Percentiles rank a stretch among this genome's conserved stretches.
phyloP scores from a whole-genome alignment of 495 filamentous ascomycete genomes.

The Platismatia glauca region DNA sequence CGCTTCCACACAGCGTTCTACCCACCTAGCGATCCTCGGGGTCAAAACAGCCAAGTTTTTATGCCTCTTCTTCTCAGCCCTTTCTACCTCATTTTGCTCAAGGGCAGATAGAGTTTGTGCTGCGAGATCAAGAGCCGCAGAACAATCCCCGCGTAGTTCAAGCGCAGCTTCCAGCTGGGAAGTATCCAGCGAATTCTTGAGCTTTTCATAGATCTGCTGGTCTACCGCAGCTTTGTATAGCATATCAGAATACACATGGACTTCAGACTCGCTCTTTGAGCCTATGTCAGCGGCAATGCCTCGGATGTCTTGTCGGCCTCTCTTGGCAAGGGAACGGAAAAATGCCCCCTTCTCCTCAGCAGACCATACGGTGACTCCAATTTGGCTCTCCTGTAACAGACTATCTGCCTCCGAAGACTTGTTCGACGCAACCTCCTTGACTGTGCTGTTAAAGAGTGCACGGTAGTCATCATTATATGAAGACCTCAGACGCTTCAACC shows the following conservation, averaged over 20 bases:
- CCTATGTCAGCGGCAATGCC: constrained; percentile 55
- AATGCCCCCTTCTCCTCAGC: constrained; percentile 57
- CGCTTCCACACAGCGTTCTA: constrained; percentile 29
- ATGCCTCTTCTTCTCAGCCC: constrained; percentile 45
- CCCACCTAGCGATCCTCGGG: constrained; percentile 31
- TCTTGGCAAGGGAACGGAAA: constrained; percentile 52
- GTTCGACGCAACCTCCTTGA: constrained; percentile 33
- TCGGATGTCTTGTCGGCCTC: constrained; percentile 50
- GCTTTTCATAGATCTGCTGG: constrained; percentile 26
- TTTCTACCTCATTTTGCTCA: constrained; percentile 49
- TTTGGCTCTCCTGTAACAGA: constrained; percentile 37
- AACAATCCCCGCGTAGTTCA: constrained; percentile 61
- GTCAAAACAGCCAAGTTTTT: constrained; percentile 50
- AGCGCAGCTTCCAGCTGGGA: constrained; percentile 57
- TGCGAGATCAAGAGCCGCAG: constrained; percentile 54
- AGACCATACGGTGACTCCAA: constrained; percentile 64
- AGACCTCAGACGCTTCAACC: constrained; percentile 24
- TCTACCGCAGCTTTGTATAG: constrained; percentile 44
- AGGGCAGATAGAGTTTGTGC: constrained; percentile 51
- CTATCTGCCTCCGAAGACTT: constrained; percentile 14
- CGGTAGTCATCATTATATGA: constrained; percentile 47
- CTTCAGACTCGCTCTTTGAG: constrained; percentile 67
- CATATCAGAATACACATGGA: constrained; percentile 54
- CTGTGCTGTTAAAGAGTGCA: constrained; percentile 48
- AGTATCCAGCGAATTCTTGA: constrained; percentile 26